Evolutionary conservation across 768 basidiomycete genomes (phyloP).

Genomic region (Kwoniella dendrophila): DNA sequence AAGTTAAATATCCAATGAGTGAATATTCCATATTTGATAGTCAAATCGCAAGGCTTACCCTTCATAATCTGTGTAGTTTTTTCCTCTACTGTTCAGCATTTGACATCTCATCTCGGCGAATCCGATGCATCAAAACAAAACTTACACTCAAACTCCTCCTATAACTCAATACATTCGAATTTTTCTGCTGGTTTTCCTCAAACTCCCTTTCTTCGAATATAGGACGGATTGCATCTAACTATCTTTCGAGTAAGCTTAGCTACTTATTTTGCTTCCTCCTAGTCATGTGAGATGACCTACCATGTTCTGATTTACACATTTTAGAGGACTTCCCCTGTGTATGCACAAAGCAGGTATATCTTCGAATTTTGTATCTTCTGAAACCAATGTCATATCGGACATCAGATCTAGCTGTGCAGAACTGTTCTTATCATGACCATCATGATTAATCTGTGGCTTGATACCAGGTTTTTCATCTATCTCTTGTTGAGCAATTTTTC

Average conservation of each 20-base stretch:
- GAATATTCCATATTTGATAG: not conserved
- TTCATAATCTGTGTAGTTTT: conserved; percentile 30
- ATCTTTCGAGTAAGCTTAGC: no score
- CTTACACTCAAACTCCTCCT: conserved; percentile 53
- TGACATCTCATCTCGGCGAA: no score
- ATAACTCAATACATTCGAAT: conserved; percentile 54
- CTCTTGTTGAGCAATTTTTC: not conserved
- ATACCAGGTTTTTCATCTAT: conserved; percentile 2
- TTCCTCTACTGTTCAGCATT: not conserved
- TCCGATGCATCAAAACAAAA: not conserved
- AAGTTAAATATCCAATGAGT: not conserved
- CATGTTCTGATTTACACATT: conserved; percentile 55
- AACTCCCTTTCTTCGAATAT: conserved; percentile 51
- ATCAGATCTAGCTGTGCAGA: no score
- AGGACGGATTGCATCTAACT: conserved; percentile 55
- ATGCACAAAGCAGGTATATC: conserved; percentile 48
- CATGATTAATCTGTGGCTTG: no score
- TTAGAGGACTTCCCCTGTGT: conserved; percentile 44
- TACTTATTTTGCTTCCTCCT: no score
- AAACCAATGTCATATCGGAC: conserved; percentile 40
- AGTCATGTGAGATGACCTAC: conserved; percentile 30
- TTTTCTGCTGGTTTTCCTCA: conserved; percentile 51
- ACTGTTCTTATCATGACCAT: no score
- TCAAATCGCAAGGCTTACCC: conserved; percentile 21
- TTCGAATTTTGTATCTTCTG: conserved; percentile 36